phyloP scores from a whole-genome alignment of 495 filamentous ascomycete genomes.

The Xylaria scruposa region DNA sequence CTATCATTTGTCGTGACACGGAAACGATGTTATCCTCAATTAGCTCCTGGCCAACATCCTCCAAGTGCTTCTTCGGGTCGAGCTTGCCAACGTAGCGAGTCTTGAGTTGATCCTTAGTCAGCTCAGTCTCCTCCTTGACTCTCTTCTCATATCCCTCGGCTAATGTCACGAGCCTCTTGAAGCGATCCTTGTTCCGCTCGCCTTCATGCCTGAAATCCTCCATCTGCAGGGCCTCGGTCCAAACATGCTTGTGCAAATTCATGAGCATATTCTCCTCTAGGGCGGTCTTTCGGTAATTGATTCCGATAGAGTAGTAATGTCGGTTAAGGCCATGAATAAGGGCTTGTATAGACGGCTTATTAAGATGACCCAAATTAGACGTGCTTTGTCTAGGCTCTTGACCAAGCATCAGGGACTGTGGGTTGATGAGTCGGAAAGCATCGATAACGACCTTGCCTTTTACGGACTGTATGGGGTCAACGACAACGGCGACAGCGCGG shows the following conservation, averaged over 20 bases:
- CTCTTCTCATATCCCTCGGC: constrained; percentile 98
- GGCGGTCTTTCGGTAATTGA: constrained; percentile 97
- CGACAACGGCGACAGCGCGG: constrained; percentile 94
- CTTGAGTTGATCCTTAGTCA: constrained; percentile 97
- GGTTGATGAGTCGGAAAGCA: constrained; percentile 98
- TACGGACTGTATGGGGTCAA: constrained; percentile 98
- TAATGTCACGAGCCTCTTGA: constrained; percentile 85
- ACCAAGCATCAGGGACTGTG: constrained; percentile 96
- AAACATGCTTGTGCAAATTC: constrained; percentile 99
- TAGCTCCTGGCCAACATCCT: constrained; percentile 91
- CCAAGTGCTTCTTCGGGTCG: constrained; percentile 98
- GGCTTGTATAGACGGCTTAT: constrained; percentile 99
- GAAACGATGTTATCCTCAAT: constrained; percentile 99
- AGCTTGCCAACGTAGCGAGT: constrained; percentile 98
- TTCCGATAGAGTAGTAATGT: constrained; percentile 98
- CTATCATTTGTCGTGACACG: constrained; percentile 97
- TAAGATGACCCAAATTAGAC: constrained; percentile 95
- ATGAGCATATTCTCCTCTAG: constrained; percentile 99
- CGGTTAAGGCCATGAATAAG: constrained; percentile 97
- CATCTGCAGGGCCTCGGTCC: constrained; percentile 98
- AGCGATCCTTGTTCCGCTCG: constrained; percentile 78
- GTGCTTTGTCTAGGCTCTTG: constrained; percentile 99
- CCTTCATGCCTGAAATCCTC: constrained; percentile 90
- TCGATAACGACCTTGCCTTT: constrained; percentile 99
- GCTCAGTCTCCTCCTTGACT: constrained; percentile 96